Base-by-base conservation (phyloP, 192 early-diverging fungal genomes). In the Coemansia reversa region DNA sequence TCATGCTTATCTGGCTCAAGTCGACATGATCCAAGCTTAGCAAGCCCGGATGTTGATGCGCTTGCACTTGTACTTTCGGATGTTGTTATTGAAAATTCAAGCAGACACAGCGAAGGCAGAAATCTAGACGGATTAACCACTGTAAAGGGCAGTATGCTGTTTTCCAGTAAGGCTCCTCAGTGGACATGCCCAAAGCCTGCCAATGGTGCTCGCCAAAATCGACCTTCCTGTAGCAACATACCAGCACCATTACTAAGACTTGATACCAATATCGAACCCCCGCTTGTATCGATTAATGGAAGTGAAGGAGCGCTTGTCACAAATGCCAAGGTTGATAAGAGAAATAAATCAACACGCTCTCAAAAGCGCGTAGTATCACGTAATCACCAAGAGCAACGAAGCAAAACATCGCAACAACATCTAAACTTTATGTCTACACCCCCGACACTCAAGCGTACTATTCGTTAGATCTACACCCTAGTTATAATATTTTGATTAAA, bases 391-490 rank as follows among this genome's bases (percentile, higher is more conserved):
- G 55, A 22, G 16, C 55, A 18, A 12, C 1, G 14, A 9, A 16
- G 30, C 18, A 28, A 33, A 18, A 16, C 57, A 27, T 20, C 33
- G 4, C 22, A 39, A 16, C 42, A 23, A 5, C 4, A 22, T 42
- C 4, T 35, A 39, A 56, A 28, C 55, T 27, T 33, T 32, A n/a
- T 70, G 27, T 42, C 45, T 12, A 76, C 67, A 6, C 74, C 74
- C 18, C 74, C 74, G 23, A 47, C 49, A 19, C 60, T 76, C 39
- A 66, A 55, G 22, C 51, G 51, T 27, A 53, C 19, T 56, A 70
- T 76, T 20, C 74, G 74, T 50, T 76, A 63, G 32, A 33, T 16
- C 12, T 16, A 16, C 39, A 45, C 1, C 14, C 3, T 45, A 45
- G 3, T 2, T 1, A 39, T 2, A 11, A 39, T 9, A 39, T 9